Evolutionary conservation across 306 rosid genomes (phyloP), one percentile per base, ranked within the genome.

Genomic region (Erythrophleum fordii): DNA sequence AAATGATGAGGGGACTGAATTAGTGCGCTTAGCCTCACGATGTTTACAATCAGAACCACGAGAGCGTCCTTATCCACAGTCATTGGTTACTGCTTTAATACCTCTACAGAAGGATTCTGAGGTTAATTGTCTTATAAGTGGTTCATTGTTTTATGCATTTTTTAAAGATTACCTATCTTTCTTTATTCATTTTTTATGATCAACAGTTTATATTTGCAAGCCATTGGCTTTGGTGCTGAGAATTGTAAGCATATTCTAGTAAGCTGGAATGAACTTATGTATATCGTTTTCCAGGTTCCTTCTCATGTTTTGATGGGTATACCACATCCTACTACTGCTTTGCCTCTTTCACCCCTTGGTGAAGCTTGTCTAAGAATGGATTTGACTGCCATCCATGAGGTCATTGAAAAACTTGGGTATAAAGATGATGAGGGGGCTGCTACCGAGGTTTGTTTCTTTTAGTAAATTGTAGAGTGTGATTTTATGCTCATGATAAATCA

Each of bases 351-450:
- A 55, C 92, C 93, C 0, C 91, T 95, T 52, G 99, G 93, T 58
- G 98, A 93, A 82, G 97, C 97, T 79, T 95, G 97, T 82, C 70
- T 81, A 42, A 85, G 98, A 81, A 88, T 23, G 91, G 99, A 95
- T 88, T 88, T 95, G 86, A 90, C 99, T 9, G 91, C 95, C 71
- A 78, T 95, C 68, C 97, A 95, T 37, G 98, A 93, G 86, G 86
- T 93, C 89, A 59, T 95, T 83, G 99, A 95, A 83, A 89, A 89
- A 83, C 77, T 87, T 71, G 97, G 95, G 73, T 95, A 93, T 72
- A 95, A 90, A 88, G 99, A 95, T 22, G 99, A 95, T 45, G 99
- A 95, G 85, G 99, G 99, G 41, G 82, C 97, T 58, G 94, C 97
- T 48, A 88, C 96, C 18, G 98, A 95, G 99, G 99, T 95, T 77